These are phyloP conservation scores for Penicillium silybi DNA, from an alignment of 495 filamentous ascomycete genomes.

Conservation along the genomic window DNA sequence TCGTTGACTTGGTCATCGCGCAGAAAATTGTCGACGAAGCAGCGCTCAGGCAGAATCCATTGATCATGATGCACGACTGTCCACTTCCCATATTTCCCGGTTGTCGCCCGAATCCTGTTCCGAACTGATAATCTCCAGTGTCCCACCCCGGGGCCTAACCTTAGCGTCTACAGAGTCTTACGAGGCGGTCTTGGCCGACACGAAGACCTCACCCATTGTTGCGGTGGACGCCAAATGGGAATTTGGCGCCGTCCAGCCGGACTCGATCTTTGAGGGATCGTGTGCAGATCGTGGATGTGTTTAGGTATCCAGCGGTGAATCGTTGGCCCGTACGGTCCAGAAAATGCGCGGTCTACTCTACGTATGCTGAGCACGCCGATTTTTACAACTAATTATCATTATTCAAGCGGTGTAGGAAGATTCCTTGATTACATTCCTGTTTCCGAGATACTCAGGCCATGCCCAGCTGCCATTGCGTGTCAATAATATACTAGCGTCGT, in stretches of 20 bases:
- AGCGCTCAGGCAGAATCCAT: constrained; percentile 1
- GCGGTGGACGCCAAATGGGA: constrained; percentile 1
- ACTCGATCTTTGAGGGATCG: neutral
- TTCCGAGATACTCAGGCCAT: neutral
- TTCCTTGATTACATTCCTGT: neutral
- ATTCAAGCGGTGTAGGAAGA: neutral
- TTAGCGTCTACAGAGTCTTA: constrained; percentile 23
- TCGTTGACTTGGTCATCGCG: constrained; percentile 3
- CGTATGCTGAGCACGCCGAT: neutral
- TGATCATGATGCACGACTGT: constrained; percentile 9
- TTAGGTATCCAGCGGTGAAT: neutral
- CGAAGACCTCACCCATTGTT: constrained; percentile 3
- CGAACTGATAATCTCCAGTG: constrained; percentile 9
- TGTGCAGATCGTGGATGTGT: constrained; percentile 1
- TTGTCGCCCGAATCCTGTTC: constrained; percentile 13
- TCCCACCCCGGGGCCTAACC: constrained; percentile 19
- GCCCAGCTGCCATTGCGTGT: neutral
- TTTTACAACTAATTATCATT: neutral
- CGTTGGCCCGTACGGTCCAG: neutral
- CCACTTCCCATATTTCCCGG: constrained; percentile 7
- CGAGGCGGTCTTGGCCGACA: constrained; percentile 19
- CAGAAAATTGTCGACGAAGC: constrained; percentile 10
- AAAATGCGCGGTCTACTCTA: neutral
- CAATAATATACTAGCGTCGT: neutral
- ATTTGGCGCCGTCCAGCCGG: neutral